Base-by-base conservation (phyloP, 2,329 filamentous ascomycete species). In the Penicillium rolfsii region DNA sequence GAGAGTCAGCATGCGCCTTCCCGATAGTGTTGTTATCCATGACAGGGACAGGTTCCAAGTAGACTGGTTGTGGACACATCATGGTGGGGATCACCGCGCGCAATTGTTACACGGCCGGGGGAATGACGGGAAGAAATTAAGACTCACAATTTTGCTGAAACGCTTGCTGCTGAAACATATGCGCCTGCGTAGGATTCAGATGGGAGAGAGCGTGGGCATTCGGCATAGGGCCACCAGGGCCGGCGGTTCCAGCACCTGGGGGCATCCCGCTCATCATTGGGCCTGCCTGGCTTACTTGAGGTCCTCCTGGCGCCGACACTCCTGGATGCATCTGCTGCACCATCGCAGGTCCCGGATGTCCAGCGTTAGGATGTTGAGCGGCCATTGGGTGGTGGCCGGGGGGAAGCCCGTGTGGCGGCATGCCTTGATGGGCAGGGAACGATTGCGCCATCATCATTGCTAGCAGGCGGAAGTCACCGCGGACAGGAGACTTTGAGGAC, bases 251-350 rank as follows among this genome's bases (percentile, higher is more conserved):
- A 60, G 80, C 80, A 57, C 84, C 84, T 52, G 84, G 84, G 65
- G 85, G 85, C 85, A 89, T 87, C 54, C 83, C 85, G 38, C 71
- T 80, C 81, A 88, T 86, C 84, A 88, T 87, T 26, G 84, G 85
- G n/a, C 83, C 83, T 52, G 84, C 81, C 71, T 88, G 86, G 64
- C 79, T 85, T 58, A 85, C 85, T 64, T 86, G 84, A 53, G 85
- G 84, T 26, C 81, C 84, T 64, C 81, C 81, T 28, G 85, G 84
- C 33, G 80, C 84, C 56, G 86, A 87, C 40, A 87, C 85, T 58
- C 85, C 85, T 55, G 83, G 84, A 67, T 86, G 84, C 81, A 88
- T 86, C 69, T 81, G 83, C 74, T 85, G 85, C 55, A 80, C 77
- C 77, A 83, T 82, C 41, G 74, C 77, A 40, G 74, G 73, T 12